Base-by-base conservation (phyloP, 2,329 filamentous ascomycete species). In the Pseudogymnoascus sp. region DNA sequence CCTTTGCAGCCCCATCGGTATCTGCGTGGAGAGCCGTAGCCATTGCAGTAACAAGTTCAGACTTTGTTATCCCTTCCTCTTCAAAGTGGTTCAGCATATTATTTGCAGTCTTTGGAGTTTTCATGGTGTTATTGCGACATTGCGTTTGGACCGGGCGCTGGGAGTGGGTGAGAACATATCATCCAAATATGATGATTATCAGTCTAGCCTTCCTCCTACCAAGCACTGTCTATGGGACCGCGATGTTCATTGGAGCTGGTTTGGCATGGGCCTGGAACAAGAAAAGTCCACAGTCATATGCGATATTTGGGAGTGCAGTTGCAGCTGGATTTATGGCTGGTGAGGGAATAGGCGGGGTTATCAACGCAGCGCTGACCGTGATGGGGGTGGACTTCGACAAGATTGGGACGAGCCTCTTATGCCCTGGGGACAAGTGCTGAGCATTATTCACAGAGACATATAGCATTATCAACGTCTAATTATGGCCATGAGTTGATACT, bases 261-360 rank as follows among this genome's bases (percentile, higher is more conserved):
- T 60, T 64, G 19, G 66, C 66, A 5, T 65, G 62, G 15, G 23
- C 64, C 26, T 68, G 66, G 66, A 61, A 67, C 36, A 61, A 62
- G 40, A 61, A 33, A 53, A 44, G 62, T n/a, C 66, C 66, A 31
- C 40, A 63, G 9, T 35, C n/a, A 31, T 68, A 64, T 64, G 63
- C 61, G 23, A 67, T 68, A 65, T 68, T 65, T 36, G 63, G 66
- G 36, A 65, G 63, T 21, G 64, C 66, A 3, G 35, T 68, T 36
- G 66, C 66, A 13, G 65, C 66, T 28, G 66, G 66, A 10, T 65
- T 68, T 42, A 68, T 68, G 59, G 66, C 66, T 26, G 66, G 66
- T 44, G 66, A 68, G 60, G 66, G 66, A 62, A 67, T 68, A 38
- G 66, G 66, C 44, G 66, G 66, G 60, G 65, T 68, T 59, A 33